Evolutionary conservation across 2,329 filamentous ascomycete species (phyloP).

Genomic region (Aulographum hederae): DNA sequence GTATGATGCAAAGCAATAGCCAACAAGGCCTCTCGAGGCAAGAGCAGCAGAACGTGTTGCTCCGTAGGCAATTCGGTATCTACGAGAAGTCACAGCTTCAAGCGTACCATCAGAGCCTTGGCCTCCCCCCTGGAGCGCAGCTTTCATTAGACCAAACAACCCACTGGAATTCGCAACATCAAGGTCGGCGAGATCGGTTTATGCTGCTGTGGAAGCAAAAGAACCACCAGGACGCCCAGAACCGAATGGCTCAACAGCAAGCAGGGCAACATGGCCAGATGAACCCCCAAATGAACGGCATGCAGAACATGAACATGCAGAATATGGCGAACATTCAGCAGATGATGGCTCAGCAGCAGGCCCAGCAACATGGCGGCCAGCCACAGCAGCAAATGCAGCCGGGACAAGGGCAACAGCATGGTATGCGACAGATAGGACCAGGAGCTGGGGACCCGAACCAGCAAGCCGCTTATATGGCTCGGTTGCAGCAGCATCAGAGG

Average conservation of each 20-base stretch:
- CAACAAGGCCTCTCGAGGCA: slow-evolving; percentile 3
- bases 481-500: background rate
- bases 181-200: no score
- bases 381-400: background rate
- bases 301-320: slow-evolving; percentile 6
- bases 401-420: no score
- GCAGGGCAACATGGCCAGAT: slow-evolving; percentile 1
- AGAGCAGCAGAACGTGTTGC: background rate
- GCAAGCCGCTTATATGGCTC: background rate
- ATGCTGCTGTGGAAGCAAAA: slow-evolving; percentile 11
- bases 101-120: no score
- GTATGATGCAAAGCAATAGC: slow-evolving; percentile 5
- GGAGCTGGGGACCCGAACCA: background rate
- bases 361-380: background rate
- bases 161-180: no score
- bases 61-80: no score
- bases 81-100: no score
- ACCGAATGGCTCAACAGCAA: slow-evolving; percentile 14
- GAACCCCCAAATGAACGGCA: slow-evolving; percentile 5
- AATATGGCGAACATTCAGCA: slow-evolving; percentile 1
- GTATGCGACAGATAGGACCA: background rate
- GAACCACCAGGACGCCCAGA: slow-evolving; percentile 7
- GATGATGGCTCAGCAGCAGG: background rate
- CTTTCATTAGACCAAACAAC: no score
- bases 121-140: slow-evolving; percentile 1